Evolutionary conservation across 768 basidiomycete genomes (phyloP), one percentile per base, ranked within the genome.

Genomic region (Termitomyces sp.): DNA sequence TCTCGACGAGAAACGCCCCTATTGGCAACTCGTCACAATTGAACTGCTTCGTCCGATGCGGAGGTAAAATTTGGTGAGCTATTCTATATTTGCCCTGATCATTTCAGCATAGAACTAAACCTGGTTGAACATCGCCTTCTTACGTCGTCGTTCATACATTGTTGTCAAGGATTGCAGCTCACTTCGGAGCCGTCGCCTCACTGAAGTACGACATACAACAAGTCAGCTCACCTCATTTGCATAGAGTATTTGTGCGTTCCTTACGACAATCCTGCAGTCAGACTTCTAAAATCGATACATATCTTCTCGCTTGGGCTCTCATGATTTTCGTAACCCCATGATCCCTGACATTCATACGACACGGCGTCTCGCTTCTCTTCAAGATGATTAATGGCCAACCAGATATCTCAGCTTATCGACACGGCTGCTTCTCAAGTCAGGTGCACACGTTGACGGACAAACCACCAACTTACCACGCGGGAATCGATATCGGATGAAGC

Each of bases 41-140:
- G 10, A 55, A 14, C 29, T 2, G 36, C 57, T 58, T 58, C 47
- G 57, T 37, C 57, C 48, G 57, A 58, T n/a, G 36, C 37, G 57
- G 57, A 58, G 48, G 34, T 6, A 11, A 31, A 7, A 17, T 12
- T 15, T 12, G 38, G 38, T 31, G 5, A 5, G 11, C 42, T 47
- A 57, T 47, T 37, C 57, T 38, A 49, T 49, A 38, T 11, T 29
- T 49, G 37, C n/a, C 1, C 34, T 45, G 50, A 31, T 51, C 34
- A 17, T 15, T 51, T 14, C 15, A 10, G 43, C 10, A 9, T 43
- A 45, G n/a, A 45, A 20, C 5, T 5, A 17, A 37, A 53, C 3
- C 53, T n/a, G 17, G 40, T 20, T 32, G 38, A 55, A 55, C 40
- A 10, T 40, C 31, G 40, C 54, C 29, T 37, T n/a, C 3, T 29